phyloP scores from a whole-genome alignment of 805 yeast species.

The Metschnikowia kofuensis region DNA sequence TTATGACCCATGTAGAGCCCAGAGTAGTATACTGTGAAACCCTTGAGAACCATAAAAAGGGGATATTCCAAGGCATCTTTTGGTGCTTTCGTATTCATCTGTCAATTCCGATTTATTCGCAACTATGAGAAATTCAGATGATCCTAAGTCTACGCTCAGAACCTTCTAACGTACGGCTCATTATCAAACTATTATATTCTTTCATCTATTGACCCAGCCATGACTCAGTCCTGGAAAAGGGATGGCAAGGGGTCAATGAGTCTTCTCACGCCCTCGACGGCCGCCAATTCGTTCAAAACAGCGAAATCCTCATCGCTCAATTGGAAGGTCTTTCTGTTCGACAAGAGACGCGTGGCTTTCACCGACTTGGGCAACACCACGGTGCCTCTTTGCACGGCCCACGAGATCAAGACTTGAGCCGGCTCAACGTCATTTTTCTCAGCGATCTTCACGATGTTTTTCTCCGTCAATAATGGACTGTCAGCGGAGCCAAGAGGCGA shows the following conservation, averaged over 20 bases:
- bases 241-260: conserved; percentile 22
- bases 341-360: conserved; percentile 32
- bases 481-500: conserved; percentile 69
- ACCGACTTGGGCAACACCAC: conserved; percentile 44
- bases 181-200: too few species aligned
- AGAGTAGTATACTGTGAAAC: too few species aligned
- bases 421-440: conserved; percentile 41
- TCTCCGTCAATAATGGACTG: conserved; percentile 50
- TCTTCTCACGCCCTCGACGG: conserved; percentile 30
- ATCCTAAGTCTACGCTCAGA: too few species aligned
- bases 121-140: too few species aligned
- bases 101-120: too few species aligned
- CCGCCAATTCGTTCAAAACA: conserved; percentile 31
- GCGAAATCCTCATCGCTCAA: conserved; percentile 36
- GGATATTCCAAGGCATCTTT: too few species aligned
- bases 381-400: conserved; percentile 57
- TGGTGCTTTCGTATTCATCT: too few species aligned
- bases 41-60: too few species aligned
- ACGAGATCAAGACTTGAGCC: conserved; percentile 53
- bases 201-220: not conserved
- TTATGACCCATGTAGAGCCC: too few species aligned
- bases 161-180: too few species aligned
- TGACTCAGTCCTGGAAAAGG: conserved; percentile 6
- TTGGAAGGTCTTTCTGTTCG: conserved; percentile 32
- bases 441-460: conserved; percentile 42